Evolutionary conservation across 2,329 filamentous ascomycete genomes (phyloP).

Genomic region (Fusarium musae): DNA sequence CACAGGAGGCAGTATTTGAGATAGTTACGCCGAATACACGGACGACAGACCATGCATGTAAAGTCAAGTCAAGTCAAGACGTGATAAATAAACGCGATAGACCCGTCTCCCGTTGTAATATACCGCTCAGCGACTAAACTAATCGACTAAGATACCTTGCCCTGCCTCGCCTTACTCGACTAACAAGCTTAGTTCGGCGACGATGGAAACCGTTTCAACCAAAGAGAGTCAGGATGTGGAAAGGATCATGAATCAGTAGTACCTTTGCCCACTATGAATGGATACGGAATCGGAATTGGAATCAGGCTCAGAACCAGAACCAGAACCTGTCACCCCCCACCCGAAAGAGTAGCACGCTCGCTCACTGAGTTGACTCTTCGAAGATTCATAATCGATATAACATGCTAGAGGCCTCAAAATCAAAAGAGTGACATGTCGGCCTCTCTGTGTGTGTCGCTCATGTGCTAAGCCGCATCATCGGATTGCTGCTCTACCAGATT

Average conservation of each 20-base stretch:
- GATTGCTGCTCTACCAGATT: constrained; percentile 8
- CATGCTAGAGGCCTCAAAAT: constrained; percentile 16
- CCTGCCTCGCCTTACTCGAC: background rate
- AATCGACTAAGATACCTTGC: background rate
- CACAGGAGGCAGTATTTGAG: background rate
- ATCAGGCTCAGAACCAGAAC: background rate
- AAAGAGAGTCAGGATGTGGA: background rate
- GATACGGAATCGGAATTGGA: background rate
- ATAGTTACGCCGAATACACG: background rate
- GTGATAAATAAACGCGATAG: background rate
- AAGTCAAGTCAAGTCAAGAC: background rate
- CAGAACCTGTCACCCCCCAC: background rate
- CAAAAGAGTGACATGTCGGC: background rate
- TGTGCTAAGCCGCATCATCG: constrained; percentile 37
- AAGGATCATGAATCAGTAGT: constrained; percentile 14
- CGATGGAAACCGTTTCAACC: background rate
- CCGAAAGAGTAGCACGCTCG: background rate
- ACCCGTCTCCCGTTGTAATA: background rate
- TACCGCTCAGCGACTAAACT: background rate
- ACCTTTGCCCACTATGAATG: background rate
- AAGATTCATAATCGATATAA: background rate
- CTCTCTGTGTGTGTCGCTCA: constrained; percentile 21
- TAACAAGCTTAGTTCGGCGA: background rate
- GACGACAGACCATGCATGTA: background rate
- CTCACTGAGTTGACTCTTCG: background rate